These are phyloP conservation scores for Entomortierella beljakovae DNA, from an alignment of 192 early-diverging fungal genomes.

Conservation along the genomic window DNA sequence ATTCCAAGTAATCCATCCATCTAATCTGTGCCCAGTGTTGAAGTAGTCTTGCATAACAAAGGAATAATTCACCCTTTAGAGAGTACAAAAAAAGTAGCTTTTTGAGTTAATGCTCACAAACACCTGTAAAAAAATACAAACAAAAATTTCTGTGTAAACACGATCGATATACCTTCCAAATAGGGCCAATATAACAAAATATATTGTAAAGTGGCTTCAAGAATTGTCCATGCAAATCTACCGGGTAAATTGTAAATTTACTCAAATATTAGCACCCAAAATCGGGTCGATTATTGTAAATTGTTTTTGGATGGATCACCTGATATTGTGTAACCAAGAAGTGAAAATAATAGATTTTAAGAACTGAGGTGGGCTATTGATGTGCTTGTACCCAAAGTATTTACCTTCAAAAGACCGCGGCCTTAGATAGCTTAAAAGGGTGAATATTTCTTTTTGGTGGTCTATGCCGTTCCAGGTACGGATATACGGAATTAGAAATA, in stretches of 20 bases:
- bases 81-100: background rate
- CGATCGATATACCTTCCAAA: constrained; percentile 60
- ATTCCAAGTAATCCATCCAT: constrained; percentile 49
- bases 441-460: constrained; percentile 58
- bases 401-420: constrained; percentile 60
- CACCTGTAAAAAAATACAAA: background rate
- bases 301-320: too few relatives aligned
- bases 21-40: constrained; percentile 59
- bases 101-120: background rate
- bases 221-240: constrained; percentile 55
- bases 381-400: background rate
- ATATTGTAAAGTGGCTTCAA: constrained; percentile 56
- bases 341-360: too few relatives aligned
- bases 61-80: constrained; percentile 57
- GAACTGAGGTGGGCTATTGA: too few relatives aligned
- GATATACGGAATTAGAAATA: constrained; percentile 57
- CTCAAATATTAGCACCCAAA: too few relatives aligned
- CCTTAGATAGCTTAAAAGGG: constrained; percentile 57
- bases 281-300: too few relatives aligned
- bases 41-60: constrained; percentile 49
- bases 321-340: too few relatives aligned
- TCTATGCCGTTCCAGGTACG: constrained; percentile 61
- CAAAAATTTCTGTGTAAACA: background rate
- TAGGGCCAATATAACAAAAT: constrained; percentile 47
- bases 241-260: background rate